Base-by-base conservation (phyloP, 1,284 basidiomycete species). In the Flammula alnicola region DNA sequence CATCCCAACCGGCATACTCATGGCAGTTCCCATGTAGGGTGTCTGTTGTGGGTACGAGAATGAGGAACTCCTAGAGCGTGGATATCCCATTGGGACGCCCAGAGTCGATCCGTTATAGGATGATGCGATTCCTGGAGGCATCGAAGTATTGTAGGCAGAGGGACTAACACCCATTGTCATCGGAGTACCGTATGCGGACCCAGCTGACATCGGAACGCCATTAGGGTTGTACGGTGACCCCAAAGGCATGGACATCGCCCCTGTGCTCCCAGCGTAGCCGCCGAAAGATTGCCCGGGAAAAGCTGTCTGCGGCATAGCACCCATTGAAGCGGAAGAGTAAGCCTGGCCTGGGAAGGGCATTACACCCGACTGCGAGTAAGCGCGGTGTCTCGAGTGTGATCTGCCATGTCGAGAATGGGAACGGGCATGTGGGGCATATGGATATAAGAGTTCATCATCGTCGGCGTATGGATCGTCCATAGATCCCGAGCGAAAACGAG, bases 391-490 rank as follows among this genome's bases (percentile, higher is more conserved):
- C 4, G 63, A 64, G 22, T 51, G 59, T 5, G 66, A 68, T 16
- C 62, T 56, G 23, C 29, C 47, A 30, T 56, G 51, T 9, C 51
- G 25, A 20, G 49, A 47, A 26, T 47, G 47, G 19, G 65, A 66
- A 29, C 56, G 59, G 4, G 67, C 39, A 19, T 30, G 68, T n/a
- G 62, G 57, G 26, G 54, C 58, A 38, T 56, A 65, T 19, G 62
- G 66, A 32, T 59, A 64, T 11, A 61, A 50, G 14, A 68, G 59
- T 0, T 61, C 65, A 51, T 72, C 67, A 39, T 74, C 73, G 41
- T 67, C 65, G 22, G 63, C 63, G 53, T 74, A 72, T 7, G 69
- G 66, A 56, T 73, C 71, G 16, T 65, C 64, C 31, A 64, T 63
- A 2, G 63, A 55, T 46, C 63, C 54, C 31, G 46, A 42, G 17